Conservation (phyloP, 305 asterid genomes). For the Fraxinus sp. region DNA sequence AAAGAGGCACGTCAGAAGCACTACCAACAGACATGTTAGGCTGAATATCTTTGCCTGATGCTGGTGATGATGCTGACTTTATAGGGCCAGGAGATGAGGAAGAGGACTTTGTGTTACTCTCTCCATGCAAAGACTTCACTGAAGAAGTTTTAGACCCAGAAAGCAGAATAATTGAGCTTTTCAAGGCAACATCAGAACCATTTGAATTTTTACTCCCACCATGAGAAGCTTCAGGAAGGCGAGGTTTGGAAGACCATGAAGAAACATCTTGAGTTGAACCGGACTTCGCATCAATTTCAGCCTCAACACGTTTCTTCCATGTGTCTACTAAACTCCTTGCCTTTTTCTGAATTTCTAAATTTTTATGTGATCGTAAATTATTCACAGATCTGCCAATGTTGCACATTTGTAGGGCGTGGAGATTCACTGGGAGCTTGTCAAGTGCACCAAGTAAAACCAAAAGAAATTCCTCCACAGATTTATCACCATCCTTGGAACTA, state of each 20-base stretch:
- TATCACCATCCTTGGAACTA: conserved; percentile 46
- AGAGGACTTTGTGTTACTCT: conserved; percentile 40
- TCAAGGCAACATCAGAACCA: conserved; percentile 47
- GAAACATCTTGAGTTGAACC: conserved; percentile 42
- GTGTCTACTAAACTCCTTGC: conserved; percentile 69
- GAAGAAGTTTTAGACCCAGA: conserved; percentile 43
- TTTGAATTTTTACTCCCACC: conserved; percentile 44
- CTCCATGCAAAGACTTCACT: conserved; percentile 45
- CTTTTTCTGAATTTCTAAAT: conserved; percentile 63
- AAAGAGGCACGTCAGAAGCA: conserved; percentile 37
- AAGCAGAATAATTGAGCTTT: conserved; percentile 42
- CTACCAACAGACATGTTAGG: conserved; percentile 36
- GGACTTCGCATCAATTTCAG: conserved; percentile 62
- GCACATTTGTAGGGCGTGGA: conserved; percentile 69
- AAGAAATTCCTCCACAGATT: conserved; percentile 59
- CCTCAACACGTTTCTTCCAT: conserved; percentile 81
- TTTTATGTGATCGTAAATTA: conserved; percentile 65
- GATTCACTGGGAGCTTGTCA: conserved; percentile 73
- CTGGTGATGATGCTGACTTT: conserved; percentile 42
- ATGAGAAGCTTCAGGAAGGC: conserved; percentile 49
- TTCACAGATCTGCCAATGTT: conserved; percentile 79
- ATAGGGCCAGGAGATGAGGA: conserved; percentile 50
- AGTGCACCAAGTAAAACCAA: conserved; percentile 69
- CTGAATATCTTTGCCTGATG: conserved; percentile 51
- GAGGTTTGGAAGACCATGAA: conserved; percentile 54